Conservation (phyloP, 1,284 basidiomycete species). For the Megacollybia platyphylla region DNA sequence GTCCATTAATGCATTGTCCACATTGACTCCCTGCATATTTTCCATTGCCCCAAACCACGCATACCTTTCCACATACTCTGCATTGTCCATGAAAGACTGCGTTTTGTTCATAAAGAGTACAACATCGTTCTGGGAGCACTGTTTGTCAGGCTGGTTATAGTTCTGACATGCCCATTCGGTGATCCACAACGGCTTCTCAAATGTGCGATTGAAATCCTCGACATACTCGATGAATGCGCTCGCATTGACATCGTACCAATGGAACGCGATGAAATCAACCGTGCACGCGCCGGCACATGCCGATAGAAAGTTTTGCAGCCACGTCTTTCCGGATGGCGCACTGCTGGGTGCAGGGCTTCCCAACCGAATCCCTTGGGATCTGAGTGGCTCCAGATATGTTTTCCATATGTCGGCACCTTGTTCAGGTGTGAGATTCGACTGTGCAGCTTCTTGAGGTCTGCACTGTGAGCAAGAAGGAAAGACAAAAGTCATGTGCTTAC, state of each 20-base stretch:
- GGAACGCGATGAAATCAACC: constrained; percentile 19
- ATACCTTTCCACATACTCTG: constrained; percentile 39
- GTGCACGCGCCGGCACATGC: constrained; percentile 32
- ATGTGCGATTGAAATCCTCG: constrained; percentile 33
- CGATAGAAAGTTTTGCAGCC: constrained; percentile 37
- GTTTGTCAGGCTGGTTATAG: constrained; percentile 35
- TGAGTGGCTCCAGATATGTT: constrained; percentile 41
- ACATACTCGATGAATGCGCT: constrained; percentile 36
- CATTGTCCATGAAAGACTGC: constrained; percentile 38
- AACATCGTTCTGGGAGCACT: constrained; percentile 32
- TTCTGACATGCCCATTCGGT: constrained; percentile 56
- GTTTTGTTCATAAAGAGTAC: constrained; percentile 38
- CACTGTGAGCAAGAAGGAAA: not conserved
- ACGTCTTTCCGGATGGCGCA: constrained; percentile 39
- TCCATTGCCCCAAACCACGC: constrained; percentile 28
- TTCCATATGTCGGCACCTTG: constrained; percentile 43
- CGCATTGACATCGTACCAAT: constrained; percentile 40
- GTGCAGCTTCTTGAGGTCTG: constrained; percentile 47
- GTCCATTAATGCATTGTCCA: constrained; percentile 19
- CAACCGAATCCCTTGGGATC: constrained; percentile 30
- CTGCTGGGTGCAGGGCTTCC: constrained; percentile 50
- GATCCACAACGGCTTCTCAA: constrained; percentile 38
- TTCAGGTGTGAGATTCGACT: constrained; percentile 41
- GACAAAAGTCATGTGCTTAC: constrained; percentile 20
- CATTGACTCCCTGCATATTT: constrained; percentile 21